Percentiles rank a stretch among this genome's conserved stretches.
phyloP scores from a whole-genome alignment of 2,329 filamentous ascomycete genomes.

The Monosporascus sp. region DNA sequence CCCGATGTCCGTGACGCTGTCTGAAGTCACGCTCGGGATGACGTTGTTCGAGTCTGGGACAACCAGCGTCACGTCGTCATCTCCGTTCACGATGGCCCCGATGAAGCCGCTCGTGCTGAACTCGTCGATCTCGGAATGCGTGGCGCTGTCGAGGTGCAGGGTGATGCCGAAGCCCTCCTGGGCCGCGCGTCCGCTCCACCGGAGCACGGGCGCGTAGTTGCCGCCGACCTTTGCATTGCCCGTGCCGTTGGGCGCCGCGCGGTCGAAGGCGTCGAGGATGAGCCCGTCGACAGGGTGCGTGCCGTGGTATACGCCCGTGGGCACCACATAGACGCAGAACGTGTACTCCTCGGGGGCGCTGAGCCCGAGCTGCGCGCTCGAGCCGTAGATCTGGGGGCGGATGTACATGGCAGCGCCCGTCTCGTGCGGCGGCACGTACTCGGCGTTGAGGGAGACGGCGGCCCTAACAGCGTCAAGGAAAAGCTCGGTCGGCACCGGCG shows the following conservation, averaged over 20 bases:
- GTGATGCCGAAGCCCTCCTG: conserved; percentile 87
- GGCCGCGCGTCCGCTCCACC: conserved; percentile 78
- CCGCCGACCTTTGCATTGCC: conserved; percentile 92
- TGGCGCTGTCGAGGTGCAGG: conserved; percentile 82
- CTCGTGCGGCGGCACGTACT: conserved; percentile 82
- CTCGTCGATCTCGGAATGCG: conserved; percentile 83
- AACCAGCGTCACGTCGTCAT: conserved; percentile 62
- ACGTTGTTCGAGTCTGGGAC: conserved; percentile 85
- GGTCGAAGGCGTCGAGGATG: conserved; percentile 89
- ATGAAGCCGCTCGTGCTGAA: conserved; percentile 95
- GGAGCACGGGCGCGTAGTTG: conserved; percentile 89
- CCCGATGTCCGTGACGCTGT: conserved; percentile 72
- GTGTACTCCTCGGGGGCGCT: conserved; percentile 87
- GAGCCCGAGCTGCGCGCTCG: conserved; percentile 78
- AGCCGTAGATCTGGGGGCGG: conserved; percentile 82
- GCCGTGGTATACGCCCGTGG: conserved; percentile 92
- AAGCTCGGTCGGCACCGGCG: conserved; percentile 67
- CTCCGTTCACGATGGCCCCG: conserved; percentile 60
- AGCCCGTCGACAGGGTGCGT: conserved; percentile 80
- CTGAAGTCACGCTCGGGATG: conserved; percentile 64
- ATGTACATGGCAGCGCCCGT: conserved; percentile 92
- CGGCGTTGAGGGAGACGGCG: conserved; percentile 83
- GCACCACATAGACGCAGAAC: conserved; percentile 84
- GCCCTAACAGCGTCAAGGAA: conserved; percentile 74
- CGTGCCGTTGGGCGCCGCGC: conserved; percentile 84